Conservation (phyloP, 2,329 filamentous ascomycete species). For the Calonectria pseudoturangicola region DNA sequence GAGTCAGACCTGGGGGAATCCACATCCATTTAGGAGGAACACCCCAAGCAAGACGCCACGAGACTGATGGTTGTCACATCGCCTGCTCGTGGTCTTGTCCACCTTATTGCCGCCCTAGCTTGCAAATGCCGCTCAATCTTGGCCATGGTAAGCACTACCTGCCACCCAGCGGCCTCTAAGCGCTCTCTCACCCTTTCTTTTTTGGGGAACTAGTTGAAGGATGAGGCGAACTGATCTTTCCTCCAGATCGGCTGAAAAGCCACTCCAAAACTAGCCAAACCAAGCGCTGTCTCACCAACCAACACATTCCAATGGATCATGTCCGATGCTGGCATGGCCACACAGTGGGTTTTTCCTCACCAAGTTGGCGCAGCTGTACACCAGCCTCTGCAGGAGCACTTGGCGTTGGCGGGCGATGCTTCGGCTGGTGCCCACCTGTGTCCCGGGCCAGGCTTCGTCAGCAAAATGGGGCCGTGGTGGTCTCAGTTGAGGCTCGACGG, state of each 20-base stretch:
- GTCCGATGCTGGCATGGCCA: slow-evolving; percentile 11
- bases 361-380: slow-evolving; percentile 8
- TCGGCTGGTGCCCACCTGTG: slow-evolving; percentile 28
- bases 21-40: slow-evolving; percentile 26
- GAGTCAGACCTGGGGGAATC: slow-evolving; percentile 40
- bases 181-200: slow-evolving; percentile 26
- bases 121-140: slow-evolving; percentile 42
- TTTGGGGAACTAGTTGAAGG: slow-evolving; percentile 31
- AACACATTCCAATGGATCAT: slow-evolving; percentile 42
- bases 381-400: slow-evolving; percentile 21
- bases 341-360: slow-evolving; percentile 10
- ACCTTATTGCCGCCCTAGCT: slow-evolving; percentile 38
- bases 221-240: slow-evolving; percentile 32
- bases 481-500: slow-evolving; percentile 39
- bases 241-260: slow-evolving; percentile 29
- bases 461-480: slow-evolving; percentile 35
- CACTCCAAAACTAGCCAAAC: slow-evolving; percentile 40
- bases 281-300: slow-evolving; percentile 34
- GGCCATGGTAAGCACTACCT: slow-evolving; percentile 16
- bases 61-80: slow-evolving; percentile 41
- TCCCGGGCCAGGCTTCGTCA: slow-evolving; percentile 38
- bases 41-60: slow-evolving; percentile 40
- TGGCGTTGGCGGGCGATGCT: slow-evolving; percentile 11
- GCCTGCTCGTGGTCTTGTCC: slow-evolving; percentile 31
- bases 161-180: slow-evolving; percentile 10